Conservation (phyloP, 306 rosid genomes). For the Neltuma alba region DNA sequence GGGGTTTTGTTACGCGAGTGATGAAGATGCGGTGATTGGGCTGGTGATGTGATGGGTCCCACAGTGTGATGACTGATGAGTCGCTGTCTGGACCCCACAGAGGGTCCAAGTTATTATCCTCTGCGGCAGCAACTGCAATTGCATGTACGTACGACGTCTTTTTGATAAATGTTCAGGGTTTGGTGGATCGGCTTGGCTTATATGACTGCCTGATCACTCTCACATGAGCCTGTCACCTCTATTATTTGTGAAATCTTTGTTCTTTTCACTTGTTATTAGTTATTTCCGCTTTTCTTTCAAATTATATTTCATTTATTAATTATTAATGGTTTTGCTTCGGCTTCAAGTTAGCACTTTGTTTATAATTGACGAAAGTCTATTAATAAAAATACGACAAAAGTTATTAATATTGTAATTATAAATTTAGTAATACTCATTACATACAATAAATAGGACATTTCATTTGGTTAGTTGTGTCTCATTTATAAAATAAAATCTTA, state of each 20-base stretch:
- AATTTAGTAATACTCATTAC: neutral
- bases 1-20: neutral
- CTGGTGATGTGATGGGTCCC: conserved; percentile 36
- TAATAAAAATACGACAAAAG: neutral
- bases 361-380: neutral
- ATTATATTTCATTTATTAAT: neutral
- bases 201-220: conserved; percentile 12
- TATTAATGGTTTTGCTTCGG: neutral
- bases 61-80: conserved; percentile 14
- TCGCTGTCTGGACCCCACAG: conserved; percentile 16
- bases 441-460: neutral
- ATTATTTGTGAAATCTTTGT: neutral
- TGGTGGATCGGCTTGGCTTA: conserved; percentile 49
- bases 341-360: neutral
- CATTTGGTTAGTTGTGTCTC: neutral
- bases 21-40: conserved; percentile 24
- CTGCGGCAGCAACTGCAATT: conserved; percentile 14
- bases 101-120: neutral
- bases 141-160: conserved; percentile 25
- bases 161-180: conserved; percentile 32
- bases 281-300: neutral
- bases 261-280: neutral
- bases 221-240: conserved; percentile 43
- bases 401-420: neutral
- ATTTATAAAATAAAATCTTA: neutral